Base-by-base conservation (phyloP, 305 asterid genomes). In the Fraxinus sp. region DNA sequence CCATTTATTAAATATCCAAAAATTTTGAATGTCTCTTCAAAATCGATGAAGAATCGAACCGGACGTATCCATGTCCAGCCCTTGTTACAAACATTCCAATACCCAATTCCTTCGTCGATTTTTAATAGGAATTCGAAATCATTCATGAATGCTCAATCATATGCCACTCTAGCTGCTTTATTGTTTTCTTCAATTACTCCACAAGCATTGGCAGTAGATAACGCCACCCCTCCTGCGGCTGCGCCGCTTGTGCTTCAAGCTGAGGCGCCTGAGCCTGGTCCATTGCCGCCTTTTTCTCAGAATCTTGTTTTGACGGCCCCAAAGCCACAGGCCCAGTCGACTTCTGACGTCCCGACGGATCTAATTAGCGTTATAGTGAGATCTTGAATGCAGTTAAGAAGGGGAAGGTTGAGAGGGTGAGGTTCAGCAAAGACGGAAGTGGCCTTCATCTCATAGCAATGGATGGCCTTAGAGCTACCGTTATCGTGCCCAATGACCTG, bases 351-450 rank as follows among this genome's bases (percentile, higher is more conserved):
- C 72, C 99, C 99, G 98, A 96, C 0, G 97, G 97, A 0, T 85
- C 95, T 36, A 93, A 94, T 1, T 96, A 98, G 99, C 89, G 99
- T 2, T 96, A 96, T 88, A 96, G 97, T 52, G 99, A 96, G 66
- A 93, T 96, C 86, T 75, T 96, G 90, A 94, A 96, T 71, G 97
- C 99, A 18, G 97, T 96, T 76, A 94, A 94, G 91, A 96, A 96
- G 89, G 99, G 99, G 5, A 94, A 93, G 84, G 99, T 96, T 35
- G 99, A 89, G 79, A 85, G 92, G 75, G 91, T 89, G 16, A 81
- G 90, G 68, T 89, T 89, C 49, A 87, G 88, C 62, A 89, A 89
- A 85, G 92, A 89, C 18, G 91, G 92, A 28, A 76, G 88, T 80
- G 71, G 77, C 77, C 88, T 89, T 77, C 92, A 89, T 75, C 90